A percentile compares a stretch with the other conserved stretches of the same genome.
These are phyloP conservation scores for Cercospora zeina DNA, from an alignment of 2,329 filamentous ascomycete genomes.

Conservation along the genomic window DNA sequence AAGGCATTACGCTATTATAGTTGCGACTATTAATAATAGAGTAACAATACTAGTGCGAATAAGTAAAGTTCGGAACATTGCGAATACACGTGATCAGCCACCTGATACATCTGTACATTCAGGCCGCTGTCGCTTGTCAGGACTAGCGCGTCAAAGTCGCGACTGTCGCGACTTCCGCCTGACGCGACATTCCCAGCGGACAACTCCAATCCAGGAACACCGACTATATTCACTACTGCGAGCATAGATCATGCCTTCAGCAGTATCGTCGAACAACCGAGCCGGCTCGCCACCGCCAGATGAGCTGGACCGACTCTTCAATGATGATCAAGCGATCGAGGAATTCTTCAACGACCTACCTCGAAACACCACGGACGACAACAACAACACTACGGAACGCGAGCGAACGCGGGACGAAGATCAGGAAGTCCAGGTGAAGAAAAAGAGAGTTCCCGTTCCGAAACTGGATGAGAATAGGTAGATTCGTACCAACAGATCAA, in stretches of 20 bases:
- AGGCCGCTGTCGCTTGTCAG: no score
- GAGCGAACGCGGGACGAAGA: conserved; percentile 66
- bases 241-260: conserved; percentile 37
- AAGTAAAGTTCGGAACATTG: no score
- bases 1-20: no score
- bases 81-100: no score
- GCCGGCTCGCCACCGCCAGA: conserved; percentile 40
- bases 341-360: conserved; percentile 50
- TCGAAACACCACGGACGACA: conserved; percentile 51
- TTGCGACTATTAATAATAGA: no score
- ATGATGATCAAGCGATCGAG: conserved; percentile 67
- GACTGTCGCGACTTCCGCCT: conserved; percentile 8
- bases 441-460: conserved; percentile 71
- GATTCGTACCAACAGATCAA: conserved; percentile 5
- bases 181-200: not conserved
- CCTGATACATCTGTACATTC: no score
- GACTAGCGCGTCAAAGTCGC: conserved; percentile 13
- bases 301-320: conserved; percentile 68
- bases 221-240: conserved; percentile 4
- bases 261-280: conserved; percentile 29
- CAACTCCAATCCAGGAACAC: not conserved
- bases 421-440: conserved; percentile 78
- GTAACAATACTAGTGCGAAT: no score
- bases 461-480: conserved; percentile 84
- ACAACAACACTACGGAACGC: conserved; percentile 49